Base-by-base conservation (phyloP, 2,329 filamentous ascomycete genomes). In the Paecilomyces fulvus region DNA sequence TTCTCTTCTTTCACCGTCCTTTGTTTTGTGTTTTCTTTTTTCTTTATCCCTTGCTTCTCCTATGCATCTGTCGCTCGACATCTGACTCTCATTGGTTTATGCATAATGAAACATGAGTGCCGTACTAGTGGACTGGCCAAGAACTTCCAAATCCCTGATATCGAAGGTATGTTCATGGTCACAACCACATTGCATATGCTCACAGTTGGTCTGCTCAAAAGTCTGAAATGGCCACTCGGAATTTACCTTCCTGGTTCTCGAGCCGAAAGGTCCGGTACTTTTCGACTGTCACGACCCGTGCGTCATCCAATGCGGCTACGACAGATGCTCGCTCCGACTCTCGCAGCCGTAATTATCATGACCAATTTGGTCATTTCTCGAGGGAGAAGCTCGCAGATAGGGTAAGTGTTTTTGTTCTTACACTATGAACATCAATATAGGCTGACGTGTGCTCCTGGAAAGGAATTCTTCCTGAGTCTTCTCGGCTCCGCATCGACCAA, bases 401-500 rank as follows among this genome's bases (percentile, higher is more conserved):
- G 63, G 73, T 74, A 64, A 25, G 55, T 56, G 61, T 43, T 43
- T 52, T 25, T 23, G 25, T 23, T 17, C 20, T 3, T 14, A 14
- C 21, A 46, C 28, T 30, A 23, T 43, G 14, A 8, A 43, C n/a
- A 20, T 17, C 37, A 7, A 43, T n/a, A 17, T 43, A 17, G 17
- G 25, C 54, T 60, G 20, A 57, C 33, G 43, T 50, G 48, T 17
- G 31, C 14, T 49, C n/a, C 28, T 30, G 7, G 33, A 11, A 61
- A 91, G 87, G 90, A 96, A 67, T 88, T 96, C 65, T 86, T 95
- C 64, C 80, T 95, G 30, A 92, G 90, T 14, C 83, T 97, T 3
- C 79, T 99, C 30, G 90, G 89, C 66, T 90, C 92, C 17, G 90
- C 91, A 10, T 89, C 92, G 5, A 96, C 92, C 0, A 95, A 92